These are phyloP conservation scores for Phytopythium ostracodes DNA, from an alignment of 352 stramenopile genomes.

Conservation along the genomic window DNA sequence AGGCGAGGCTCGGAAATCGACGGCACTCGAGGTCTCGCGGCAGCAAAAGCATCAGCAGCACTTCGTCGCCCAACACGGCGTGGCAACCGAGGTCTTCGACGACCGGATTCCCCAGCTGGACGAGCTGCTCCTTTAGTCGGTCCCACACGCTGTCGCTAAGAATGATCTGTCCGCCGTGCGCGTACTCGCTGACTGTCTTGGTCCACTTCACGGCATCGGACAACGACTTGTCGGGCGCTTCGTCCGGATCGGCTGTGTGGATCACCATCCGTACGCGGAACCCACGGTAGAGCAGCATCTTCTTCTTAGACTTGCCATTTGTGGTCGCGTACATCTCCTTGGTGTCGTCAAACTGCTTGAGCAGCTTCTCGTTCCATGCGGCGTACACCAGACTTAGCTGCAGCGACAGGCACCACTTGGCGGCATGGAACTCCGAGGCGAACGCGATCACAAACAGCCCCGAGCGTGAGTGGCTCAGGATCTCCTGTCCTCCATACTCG, in stretches of 20 bases:
- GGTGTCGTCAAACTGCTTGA: conserved; percentile 83
- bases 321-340: conserved; percentile 61
- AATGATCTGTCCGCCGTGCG: conserved; percentile 81
- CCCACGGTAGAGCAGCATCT: conserved; percentile 73
- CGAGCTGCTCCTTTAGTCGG: conserved; percentile 81
- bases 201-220: conserved; percentile 81
- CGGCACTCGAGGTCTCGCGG: conserved; percentile 73
- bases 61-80: conserved; percentile 62
- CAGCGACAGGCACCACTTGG: conserved; percentile 84
- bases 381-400: conserved; percentile 84
- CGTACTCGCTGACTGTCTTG: conserved; percentile 80
- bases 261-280: conserved; percentile 88
- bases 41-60: conserved; percentile 77
- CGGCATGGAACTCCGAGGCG: conserved; percentile 79
- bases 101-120: conserved; percentile 82
- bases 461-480: conserved; percentile 68
- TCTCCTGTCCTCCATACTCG: conserved; percentile 81
- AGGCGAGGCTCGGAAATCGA: conserved; percentile 72
- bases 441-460: conserved; percentile 85
- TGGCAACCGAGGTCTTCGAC: conserved; percentile 85
- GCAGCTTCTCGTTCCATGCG: conserved; percentile 83
- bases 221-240: conserved; percentile 52
- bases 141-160: conserved; percentile 85
- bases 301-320: conserved; percentile 65
- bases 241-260: conserved; percentile 58